These are phyloP conservation scores for Penicillium canariense DNA, from an alignment of 495 filamentous ascomycete genomes.

Conservation along the genomic window DNA sequence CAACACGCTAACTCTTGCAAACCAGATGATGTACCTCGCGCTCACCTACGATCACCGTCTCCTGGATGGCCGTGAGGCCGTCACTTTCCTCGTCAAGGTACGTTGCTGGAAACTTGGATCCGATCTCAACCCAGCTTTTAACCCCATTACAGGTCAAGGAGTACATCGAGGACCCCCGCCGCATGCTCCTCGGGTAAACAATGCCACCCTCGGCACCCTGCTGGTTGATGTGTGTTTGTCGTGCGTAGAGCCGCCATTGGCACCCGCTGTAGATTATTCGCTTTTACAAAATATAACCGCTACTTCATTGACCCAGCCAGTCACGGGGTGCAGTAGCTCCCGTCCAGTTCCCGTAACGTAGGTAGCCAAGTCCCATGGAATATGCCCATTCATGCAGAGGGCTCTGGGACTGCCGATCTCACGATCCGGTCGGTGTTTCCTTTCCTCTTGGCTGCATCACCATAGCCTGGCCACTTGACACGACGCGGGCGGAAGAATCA, in stretches of 20 bases:
- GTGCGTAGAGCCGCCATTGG: slow-evolving; percentile 17
- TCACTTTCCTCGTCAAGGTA: slow-evolving; percentile 94
- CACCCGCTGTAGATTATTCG: slow-evolving; percentile 39
- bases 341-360: neutral
- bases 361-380: neutral
- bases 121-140: slow-evolving; percentile 3
- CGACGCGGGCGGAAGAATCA: no score
- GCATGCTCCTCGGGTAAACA: slow-evolving; percentile 72
- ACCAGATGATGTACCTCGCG: slow-evolving; percentile 97
- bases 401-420: no score
- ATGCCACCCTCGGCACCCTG: neutral
- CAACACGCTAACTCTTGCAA: slow-evolving; percentile 19
- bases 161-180: slow-evolving; percentile 94
- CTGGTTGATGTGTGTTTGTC: slow-evolving; percentile 16
- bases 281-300: slow-evolving; percentile 26
- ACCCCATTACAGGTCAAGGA: slow-evolving; percentile 66
- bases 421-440: neutral
- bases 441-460: neutral
- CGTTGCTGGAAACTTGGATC: neutral
- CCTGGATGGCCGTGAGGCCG: slow-evolving; percentile 91
- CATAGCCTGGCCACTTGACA: no score
- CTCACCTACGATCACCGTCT: slow-evolving; percentile 97
- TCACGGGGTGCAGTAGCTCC: neutral
- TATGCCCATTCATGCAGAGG: no score
- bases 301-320: slow-evolving; percentile 4